A percentile compares a stretch with the other conserved stretches of the same genome.
phyloP scores from a whole-genome alignment of 257 asterid species.

The Primulina huaijiensis region DNA sequence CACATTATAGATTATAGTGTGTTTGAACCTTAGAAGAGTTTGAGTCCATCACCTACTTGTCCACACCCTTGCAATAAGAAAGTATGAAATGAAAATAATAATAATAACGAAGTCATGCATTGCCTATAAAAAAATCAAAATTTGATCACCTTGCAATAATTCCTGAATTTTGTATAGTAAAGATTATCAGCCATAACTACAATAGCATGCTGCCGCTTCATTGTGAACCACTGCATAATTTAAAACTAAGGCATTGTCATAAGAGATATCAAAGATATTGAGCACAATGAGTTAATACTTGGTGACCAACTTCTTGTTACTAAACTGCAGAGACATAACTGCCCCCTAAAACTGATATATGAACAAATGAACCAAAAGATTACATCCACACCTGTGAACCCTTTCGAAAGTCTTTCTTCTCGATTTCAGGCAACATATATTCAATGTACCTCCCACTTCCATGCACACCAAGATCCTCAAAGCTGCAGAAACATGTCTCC shows the following conservation, averaged over 20 bases:
- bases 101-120: conserved; percentile 33
- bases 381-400: conserved; percentile 42
- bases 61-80: conserved; percentile 1
- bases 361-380: conserved; percentile 5
- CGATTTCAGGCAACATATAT: conserved; percentile 55
- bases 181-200: conserved; percentile 57
- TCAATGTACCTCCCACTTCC: conserved; percentile 53
- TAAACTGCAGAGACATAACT: conserved; percentile 6
- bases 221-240: conserved; percentile 69
- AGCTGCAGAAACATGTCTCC: conserved; percentile 32
- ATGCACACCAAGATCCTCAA: conserved; percentile 64
- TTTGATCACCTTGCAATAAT: conserved; percentile 55
- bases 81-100: conserved; percentile 4
- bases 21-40: conserved; percentile 4
- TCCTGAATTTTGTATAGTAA: conserved; percentile 59
- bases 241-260: conserved; percentile 21
- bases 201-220: conserved; percentile 75
- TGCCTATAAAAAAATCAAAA: not conserved
- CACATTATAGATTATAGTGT: not conserved
- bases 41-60: conserved; percentile 9
- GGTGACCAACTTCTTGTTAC: conserved; percentile 6
- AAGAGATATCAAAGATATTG: conserved; percentile 17
- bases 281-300: conserved; percentile 11
- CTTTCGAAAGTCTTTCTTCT: conserved; percentile 50
- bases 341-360: not conserved